phyloP scores from a whole-genome alignment of 2,329 filamentous ascomycete species.

The Penicillium hesseltinei region DNA sequence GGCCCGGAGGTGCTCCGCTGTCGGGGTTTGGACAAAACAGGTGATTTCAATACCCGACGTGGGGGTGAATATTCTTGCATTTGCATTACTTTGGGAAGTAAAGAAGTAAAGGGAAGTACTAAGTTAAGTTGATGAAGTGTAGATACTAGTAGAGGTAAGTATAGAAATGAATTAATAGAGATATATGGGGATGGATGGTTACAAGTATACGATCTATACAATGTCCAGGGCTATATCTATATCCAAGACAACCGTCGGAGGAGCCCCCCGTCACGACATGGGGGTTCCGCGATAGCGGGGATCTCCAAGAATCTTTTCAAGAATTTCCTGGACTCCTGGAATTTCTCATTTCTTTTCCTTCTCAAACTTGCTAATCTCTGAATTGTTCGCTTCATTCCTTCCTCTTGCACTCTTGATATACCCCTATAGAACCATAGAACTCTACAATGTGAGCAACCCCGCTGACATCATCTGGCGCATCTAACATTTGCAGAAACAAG shows the following conservation, averaged over 20 bases:
- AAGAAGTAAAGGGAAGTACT: too few relatives aligned
- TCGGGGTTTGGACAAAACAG: constrained; percentile 14
- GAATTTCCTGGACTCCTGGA: neutral
- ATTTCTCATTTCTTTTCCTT: neutral
- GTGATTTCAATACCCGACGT: constrained; percentile 20
- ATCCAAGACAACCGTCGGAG: neutral
- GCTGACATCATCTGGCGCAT: constrained; percentile 6
- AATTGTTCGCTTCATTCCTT: neutral
- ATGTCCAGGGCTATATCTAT: neutral
- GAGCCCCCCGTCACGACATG: constrained; percentile 2
- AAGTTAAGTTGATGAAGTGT: neutral
- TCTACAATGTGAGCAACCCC: neutral
- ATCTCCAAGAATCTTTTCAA: neutral
- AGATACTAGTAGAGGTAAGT: neutral
- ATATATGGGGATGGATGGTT: neutral
- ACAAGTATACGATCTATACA: too few relatives aligned
- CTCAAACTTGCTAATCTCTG: neutral
- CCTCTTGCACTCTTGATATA: neutral
- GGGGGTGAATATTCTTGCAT: neutral
- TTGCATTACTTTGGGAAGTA: too few relatives aligned
- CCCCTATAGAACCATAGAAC: neutral
- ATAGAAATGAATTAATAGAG: neutral
- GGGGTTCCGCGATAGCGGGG: constrained; percentile 7
- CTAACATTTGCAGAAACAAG: constrained; percentile 13
- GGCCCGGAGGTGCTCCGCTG: constrained; percentile 25